Conservation (phyloP, 495 filamentous ascomycete species). For the Aspergillus avenaceus region DNA sequence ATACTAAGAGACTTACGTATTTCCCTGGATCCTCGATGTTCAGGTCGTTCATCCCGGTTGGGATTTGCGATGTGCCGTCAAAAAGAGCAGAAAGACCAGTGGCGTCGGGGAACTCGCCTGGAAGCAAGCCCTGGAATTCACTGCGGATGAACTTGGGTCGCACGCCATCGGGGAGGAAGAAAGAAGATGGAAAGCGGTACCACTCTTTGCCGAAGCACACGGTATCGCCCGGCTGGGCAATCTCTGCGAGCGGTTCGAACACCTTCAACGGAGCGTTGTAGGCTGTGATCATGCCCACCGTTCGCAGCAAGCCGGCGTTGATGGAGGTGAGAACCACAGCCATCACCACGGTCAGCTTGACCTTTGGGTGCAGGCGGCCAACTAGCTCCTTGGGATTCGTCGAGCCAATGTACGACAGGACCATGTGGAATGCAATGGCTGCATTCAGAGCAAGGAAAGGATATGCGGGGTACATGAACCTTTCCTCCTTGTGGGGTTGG, state of each 20-base stretch:
- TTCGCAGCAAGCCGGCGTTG: slow-evolving; percentile 63
- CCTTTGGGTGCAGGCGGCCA: slow-evolving; percentile 62
- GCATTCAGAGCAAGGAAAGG: slow-evolving; percentile 90
- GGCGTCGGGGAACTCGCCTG: slow-evolving; percentile 82
- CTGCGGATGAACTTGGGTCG: slow-evolving; percentile 83
- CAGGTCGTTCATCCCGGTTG: slow-evolving; percentile 85
- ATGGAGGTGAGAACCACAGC: slow-evolving; percentile 53
- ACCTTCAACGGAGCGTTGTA: slow-evolving; percentile 83
- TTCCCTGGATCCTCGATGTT: slow-evolving; percentile 85
- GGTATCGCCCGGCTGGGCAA: slow-evolving; percentile 54
- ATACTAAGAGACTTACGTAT: slow-evolving; percentile 56
- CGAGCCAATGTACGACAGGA: slow-evolving; percentile 67
- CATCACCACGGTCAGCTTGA: slow-evolving; percentile 62
- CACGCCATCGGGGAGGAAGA: slow-evolving; percentile 76
- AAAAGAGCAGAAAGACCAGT: slow-evolving; percentile 57
- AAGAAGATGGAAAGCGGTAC: slow-evolving; percentile 96
- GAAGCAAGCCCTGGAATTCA: slow-evolving; percentile 84
- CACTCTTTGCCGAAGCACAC: slow-evolving; percentile 96
- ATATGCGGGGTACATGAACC: slow-evolving; percentile 98
- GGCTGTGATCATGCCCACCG: slow-evolving; percentile 73
- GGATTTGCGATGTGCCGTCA: slow-evolving; percentile 73
- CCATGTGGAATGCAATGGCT: slow-evolving; percentile 75
- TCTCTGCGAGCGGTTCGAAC: slow-evolving; percentile 54
- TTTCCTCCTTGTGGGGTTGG: slow-evolving; percentile 96
- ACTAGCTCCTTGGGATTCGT: slow-evolving; percentile 59